phyloP scores from a whole-genome alignment of 306 rosid genomes.

The Glycine soja region DNA sequence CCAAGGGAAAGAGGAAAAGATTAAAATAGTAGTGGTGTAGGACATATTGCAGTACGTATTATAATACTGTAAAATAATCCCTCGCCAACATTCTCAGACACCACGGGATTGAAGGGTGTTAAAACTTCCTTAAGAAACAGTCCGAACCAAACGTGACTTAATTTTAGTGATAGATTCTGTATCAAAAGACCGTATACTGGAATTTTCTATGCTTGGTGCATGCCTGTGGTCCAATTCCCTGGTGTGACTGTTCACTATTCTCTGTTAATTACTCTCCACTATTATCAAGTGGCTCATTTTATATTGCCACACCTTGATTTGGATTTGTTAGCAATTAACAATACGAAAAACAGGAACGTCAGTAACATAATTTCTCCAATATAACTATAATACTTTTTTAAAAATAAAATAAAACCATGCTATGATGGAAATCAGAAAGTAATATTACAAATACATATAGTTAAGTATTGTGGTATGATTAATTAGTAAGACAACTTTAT shows the following conservation, averaged over 20 bases:
- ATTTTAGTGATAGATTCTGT: conserved; percentile 52
- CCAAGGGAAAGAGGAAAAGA: neutral
- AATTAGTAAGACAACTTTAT: no score
- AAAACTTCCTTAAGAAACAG: conserved; percentile 60
- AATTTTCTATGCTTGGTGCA: conserved; percentile 50
- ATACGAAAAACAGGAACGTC: neutral
- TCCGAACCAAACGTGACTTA: conserved; percentile 52
- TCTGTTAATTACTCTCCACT: conserved; percentile 15
- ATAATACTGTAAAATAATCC: conserved; percentile 35
- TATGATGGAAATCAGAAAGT: conserved; percentile 8
- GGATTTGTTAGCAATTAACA: conserved; percentile 14
- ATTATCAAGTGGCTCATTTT: conserved; percentile 34
- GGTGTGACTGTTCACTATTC: conserved; percentile 47
- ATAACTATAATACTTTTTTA: neutral
- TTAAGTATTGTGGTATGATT: no score
- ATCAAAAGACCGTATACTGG: conserved; percentile 53
- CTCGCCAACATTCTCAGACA: conserved; percentile 52
- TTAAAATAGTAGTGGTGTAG: conserved; percentile 31
- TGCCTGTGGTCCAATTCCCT: conserved; percentile 54
- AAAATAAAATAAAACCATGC: neutral
- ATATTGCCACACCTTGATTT: conserved; percentile 29
- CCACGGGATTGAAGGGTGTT: conserved; percentile 51
- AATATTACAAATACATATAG: neutral
- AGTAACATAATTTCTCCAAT: neutral
- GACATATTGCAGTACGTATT: conserved; percentile 36